Conservation (phyloP, 2,329 filamentous ascomycete species). For the Exophiala aquamarina region DNA sequence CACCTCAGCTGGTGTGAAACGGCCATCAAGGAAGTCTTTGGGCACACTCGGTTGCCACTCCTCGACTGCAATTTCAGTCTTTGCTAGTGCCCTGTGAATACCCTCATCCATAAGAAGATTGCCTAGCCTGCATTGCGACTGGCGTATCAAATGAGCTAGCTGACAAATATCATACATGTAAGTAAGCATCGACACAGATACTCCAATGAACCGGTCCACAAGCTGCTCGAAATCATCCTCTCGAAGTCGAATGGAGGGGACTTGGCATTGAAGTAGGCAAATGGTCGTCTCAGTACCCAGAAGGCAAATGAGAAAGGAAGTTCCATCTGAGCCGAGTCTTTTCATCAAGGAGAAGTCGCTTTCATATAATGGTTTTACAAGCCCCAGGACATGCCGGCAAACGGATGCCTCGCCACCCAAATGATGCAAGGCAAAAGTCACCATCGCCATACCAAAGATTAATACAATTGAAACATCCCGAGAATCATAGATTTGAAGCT, state of each 20-base stretch:
- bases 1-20: conserved; percentile 3
- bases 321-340: conserved; percentile 3
- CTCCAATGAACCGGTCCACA: conserved; percentile 10
- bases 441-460: conserved; percentile 7
- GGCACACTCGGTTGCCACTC: conserved; percentile 1
- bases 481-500: background rate
- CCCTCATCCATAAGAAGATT: background rate
- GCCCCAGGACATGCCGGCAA: conserved; percentile 3
- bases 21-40: background rate
- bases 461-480: conserved; percentile 2
- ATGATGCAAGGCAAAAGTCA: conserved; percentile 9
- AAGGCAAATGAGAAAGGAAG: conserved; percentile 4
- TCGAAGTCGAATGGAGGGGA: conserved; percentile 1
- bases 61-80: background rate
- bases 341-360: background rate
- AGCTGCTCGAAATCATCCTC: background rate
- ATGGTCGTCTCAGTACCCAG: conserved; percentile 2
- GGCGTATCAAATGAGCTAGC: background rate
- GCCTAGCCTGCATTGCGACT: background rate
- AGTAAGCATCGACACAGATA: conserved; percentile 2
- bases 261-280: conserved; percentile 6
- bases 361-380: conserved; percentile 5
- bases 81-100: background rate
- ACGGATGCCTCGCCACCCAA: conserved; percentile 4
- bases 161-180: conserved; percentile 5